phyloP scores from a whole-genome alignment of 129 eudicot genomes.

The Solidago caesia region DNA sequence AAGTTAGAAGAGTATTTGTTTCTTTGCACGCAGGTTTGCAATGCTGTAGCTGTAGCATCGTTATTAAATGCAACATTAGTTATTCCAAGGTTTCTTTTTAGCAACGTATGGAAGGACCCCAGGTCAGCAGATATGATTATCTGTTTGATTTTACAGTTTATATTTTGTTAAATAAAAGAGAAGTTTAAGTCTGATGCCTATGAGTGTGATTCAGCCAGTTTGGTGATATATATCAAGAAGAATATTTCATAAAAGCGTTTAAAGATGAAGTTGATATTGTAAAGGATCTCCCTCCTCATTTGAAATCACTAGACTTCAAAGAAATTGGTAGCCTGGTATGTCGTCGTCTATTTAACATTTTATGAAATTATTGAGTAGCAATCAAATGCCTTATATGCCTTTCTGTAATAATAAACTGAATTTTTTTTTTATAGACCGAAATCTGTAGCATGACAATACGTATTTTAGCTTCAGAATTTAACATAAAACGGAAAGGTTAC shows the following conservation, averaged over 20 bases:
- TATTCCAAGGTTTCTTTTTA: slow-evolving; percentile 85
- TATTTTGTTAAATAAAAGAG: background rate
- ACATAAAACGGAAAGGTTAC: background rate
- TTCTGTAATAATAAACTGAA: background rate
- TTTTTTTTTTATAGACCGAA: background rate
- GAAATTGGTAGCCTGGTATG: slow-evolving; percentile 86
- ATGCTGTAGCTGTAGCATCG: slow-evolving; percentile 96
- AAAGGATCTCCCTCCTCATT: slow-evolving; percentile 68
- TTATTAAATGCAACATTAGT: slow-evolving; percentile 91
- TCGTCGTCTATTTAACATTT: background rate
- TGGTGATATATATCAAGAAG: slow-evolving; percentile 91
- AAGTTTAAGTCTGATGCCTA: background rate
- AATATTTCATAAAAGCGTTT: slow-evolving; percentile 53
- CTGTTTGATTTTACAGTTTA: slow-evolving; percentile 12
- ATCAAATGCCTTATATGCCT: slow-evolving; percentile 1
- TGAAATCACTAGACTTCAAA: slow-evolving; percentile 62
- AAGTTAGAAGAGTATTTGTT: slow-evolving; percentile 10
- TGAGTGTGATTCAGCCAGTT: slow-evolving; percentile 70
- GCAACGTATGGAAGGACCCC: slow-evolving; percentile 97
- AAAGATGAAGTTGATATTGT: slow-evolving; percentile 69
- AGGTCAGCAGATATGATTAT: slow-evolving; percentile 43
- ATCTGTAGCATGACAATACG: background rate
- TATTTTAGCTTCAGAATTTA: background rate
- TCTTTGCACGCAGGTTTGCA: slow-evolving; percentile 71
- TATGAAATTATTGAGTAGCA: background rate